phyloP scores from a whole-genome alignment of 108 stramenopile genomes.

The Epithemia pelagica region DNA sequence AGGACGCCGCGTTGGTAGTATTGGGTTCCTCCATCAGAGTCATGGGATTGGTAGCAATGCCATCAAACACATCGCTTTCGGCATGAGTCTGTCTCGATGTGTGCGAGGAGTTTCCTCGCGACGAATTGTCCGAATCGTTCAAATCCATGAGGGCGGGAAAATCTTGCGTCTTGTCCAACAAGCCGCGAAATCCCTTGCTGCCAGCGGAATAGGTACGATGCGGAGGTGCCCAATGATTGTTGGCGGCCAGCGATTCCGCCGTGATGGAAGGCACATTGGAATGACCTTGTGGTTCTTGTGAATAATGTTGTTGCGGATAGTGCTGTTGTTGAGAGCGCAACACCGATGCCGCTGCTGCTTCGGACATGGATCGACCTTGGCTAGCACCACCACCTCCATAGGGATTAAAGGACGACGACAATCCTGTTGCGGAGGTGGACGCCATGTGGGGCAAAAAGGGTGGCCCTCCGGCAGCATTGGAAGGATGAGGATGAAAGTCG shows the following conservation, averaged over 20 bases:
- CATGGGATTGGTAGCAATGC: neutral
- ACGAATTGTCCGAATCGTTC: constrained; percentile 50
- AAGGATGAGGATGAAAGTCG: neutral
- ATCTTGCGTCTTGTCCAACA: constrained; percentile 70
- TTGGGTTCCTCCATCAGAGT: neutral
- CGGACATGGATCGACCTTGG: constrained; percentile 8
- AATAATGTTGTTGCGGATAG: neutral
- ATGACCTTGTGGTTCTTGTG: constrained; percentile 21
- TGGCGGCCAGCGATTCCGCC: constrained; percentile 30
- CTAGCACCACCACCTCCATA: neutral
- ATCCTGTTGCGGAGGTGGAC: too few relatives aligned
- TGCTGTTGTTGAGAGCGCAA: neutral
- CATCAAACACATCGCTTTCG: constrained; percentile 1
- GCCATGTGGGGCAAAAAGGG: too few relatives aligned
- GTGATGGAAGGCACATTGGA: too few relatives aligned
- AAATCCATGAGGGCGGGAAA: constrained; percentile 82
- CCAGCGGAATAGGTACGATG: constrained; percentile 14
- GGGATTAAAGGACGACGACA: neutral
- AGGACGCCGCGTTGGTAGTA: constrained; percentile 2
- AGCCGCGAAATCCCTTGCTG: constrained; percentile 46
- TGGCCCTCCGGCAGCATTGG: too few relatives aligned
- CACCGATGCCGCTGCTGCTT: constrained; percentile 3
- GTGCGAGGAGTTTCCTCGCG: neutral
- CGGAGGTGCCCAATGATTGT: constrained; percentile 29
- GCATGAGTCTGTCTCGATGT: neutral